Evolutionary conservation across 768 basidiomycete genomes (phyloP).

Genomic region (Boletus fagicola): DNA sequence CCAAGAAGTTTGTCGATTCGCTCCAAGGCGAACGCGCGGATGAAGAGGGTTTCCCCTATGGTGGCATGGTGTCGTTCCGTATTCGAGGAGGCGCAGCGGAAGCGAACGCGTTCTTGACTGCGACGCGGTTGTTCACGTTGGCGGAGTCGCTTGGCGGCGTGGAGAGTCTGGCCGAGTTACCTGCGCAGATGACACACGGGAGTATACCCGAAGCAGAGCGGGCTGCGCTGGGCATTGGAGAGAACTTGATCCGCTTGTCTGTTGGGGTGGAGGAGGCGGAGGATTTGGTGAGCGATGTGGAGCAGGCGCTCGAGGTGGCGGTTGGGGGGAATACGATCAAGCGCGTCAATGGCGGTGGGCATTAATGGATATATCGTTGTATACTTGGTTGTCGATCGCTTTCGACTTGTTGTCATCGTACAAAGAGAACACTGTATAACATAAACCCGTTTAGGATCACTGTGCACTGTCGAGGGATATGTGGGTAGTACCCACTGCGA

Average conservation of each 20-base stretch:
- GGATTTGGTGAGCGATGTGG: slow-evolving; percentile 56
- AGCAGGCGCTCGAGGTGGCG: slow-evolving; percentile 27
- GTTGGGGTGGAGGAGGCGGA: slow-evolving; percentile 88
- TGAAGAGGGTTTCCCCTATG: slow-evolving; percentile 73
- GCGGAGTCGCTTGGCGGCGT: slow-evolving; percentile 92
- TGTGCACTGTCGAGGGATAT: background rate
- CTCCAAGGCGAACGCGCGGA: slow-evolving; percentile 27
- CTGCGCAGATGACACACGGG: slow-evolving; percentile 87
- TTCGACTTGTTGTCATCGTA: background rate
- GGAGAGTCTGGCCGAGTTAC: slow-evolving; percentile 86
- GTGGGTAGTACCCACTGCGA: no score
- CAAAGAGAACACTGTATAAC: no score
- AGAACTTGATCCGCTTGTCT: slow-evolving; percentile 72
- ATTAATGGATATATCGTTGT: background rate
- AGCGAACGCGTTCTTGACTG: slow-evolving; percentile 67
- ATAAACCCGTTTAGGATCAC: background rate
- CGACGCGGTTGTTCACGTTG: slow-evolving; percentile 67
- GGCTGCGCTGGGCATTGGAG: slow-evolving; percentile 69
- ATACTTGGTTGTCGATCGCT: background rate
- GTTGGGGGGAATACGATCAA: background rate
- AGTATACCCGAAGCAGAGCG: slow-evolving; percentile 69
- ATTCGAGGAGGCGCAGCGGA: slow-evolving; percentile 50
- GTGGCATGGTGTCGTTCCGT: slow-evolving; percentile 84
- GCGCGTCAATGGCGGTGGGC: background rate
- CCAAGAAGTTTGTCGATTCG: slow-evolving; percentile 56